phyloP scores from a whole-genome alignment of 2,329 filamentous ascomycete genomes.

The Calonectria multiphialidica region DNA sequence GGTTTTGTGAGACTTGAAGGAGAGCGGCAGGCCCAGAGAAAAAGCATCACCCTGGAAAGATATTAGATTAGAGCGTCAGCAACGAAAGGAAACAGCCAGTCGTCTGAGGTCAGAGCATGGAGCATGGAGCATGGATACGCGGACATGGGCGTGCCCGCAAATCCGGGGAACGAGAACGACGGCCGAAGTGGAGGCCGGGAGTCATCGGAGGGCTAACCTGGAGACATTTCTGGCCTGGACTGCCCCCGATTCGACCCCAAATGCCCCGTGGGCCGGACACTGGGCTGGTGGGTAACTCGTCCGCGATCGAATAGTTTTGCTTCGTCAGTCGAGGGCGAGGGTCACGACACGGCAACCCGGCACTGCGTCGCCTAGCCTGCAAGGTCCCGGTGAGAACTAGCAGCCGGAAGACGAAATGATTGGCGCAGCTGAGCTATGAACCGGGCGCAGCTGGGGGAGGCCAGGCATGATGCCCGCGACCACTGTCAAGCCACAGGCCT shows the following conservation, averaged over 20 bases:
- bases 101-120: constrained; percentile 2
- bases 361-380: constrained; percentile 30
- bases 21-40: background rate
- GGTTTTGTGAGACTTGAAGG: background rate
- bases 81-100: background rate
- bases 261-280: background rate
- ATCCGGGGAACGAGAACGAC: constrained; percentile 5
- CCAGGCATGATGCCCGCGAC: background rate
- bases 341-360: constrained; percentile 30
- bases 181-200: background rate
- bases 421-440: constrained; percentile 29
- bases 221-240: background rate
- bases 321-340: background rate
- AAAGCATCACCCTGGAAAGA: background rate
- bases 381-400: constrained; percentile 29
- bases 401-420: constrained; percentile 26
- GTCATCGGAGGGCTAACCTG: background rate
- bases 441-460: background rate
- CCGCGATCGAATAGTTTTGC: background rate
- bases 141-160: constrained; percentile 12
- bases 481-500: background rate
- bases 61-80: constrained; percentile 2
- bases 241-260: background rate
- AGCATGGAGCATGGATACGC: constrained; percentile 1
- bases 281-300: background rate